Base-by-base conservation (phyloP, 495 filamentous ascomycete genomes). In the Penicillium paxilli region DNA sequence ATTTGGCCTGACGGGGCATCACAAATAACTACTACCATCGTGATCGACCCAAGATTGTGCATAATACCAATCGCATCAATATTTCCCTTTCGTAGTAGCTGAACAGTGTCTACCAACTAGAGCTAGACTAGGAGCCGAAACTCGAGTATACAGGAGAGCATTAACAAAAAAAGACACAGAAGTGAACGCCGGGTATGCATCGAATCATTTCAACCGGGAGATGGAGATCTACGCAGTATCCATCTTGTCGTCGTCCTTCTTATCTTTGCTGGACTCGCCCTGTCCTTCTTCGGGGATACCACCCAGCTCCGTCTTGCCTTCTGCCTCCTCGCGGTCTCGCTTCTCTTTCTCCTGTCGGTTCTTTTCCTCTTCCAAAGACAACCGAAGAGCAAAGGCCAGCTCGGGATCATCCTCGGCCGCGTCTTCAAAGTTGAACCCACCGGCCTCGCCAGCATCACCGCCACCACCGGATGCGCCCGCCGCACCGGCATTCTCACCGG, bases 321-420 rank as follows among this genome's bases (percentile, higher is more conserved):
- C 88, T 57, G 83, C 80, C 47, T 85, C 87, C 57, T 90, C 88
- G 52, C 85, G 80, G 30, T 90, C 90, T 56, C 84, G 84, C 67
- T 87, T 89, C 60, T 86, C 82, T 74, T 88, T 89, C 64, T 96
- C 93, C 71, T 94, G 84, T 63, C 94, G 77, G 54, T 89, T 91
- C 80, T 94, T 95, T 80, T 96, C 94, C 65, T 98, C 95, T 69
- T 99, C 95, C 82, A 95, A 88, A 66, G 90, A 96, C 89, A 99
- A 93, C 54, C 94, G 84, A 67, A 98, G 77, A n/a, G 95, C 94
- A 50, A 98, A 81, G 2, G 94, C 94, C 67, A 98, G 69, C 67
- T 98, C 94, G 24, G 94, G 94, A 68, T 98, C 94, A 51, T 78
- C 68, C 82, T 88, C 54, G 81, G 91, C 74, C 5, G 73, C 68